phyloP scores from a whole-genome alignment of 257 asterid species.

The Knoxia roxburghii region DNA sequence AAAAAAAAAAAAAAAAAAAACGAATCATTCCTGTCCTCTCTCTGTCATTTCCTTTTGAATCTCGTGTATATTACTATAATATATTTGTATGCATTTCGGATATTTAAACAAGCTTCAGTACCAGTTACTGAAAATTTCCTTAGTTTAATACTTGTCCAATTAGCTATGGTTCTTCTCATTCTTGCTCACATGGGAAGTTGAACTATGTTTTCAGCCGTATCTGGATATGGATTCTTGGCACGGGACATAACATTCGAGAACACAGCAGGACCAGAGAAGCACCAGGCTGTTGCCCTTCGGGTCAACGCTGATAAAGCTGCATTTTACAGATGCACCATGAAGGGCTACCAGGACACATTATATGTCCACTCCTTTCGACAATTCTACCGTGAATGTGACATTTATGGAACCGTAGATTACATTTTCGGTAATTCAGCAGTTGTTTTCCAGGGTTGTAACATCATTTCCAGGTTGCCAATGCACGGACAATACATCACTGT shows the following conservation, averaged over 20 bases:
- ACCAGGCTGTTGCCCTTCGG: slow-evolving; percentile 91
- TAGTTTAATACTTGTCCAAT: too few relatives aligned
- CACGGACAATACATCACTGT: slow-evolving; percentile 61
- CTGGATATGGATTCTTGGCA: slow-evolving; percentile 80
- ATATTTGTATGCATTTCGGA: too few relatives aligned
- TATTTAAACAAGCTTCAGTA: too few relatives aligned
- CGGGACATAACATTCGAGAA: slow-evolving; percentile 75
- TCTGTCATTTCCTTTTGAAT: too few relatives aligned
- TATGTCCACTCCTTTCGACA: slow-evolving; percentile 80
- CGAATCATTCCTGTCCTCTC: background rate
- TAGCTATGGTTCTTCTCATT: too few relatives aligned
- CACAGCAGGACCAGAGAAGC: slow-evolving; percentile 72
- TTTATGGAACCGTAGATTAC: slow-evolving; percentile 82
- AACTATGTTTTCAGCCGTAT: slow-evolving; percentile 42
- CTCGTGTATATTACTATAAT: too few relatives aligned
- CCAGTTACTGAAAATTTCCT: too few relatives aligned
- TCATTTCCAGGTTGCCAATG: slow-evolving; percentile 66
- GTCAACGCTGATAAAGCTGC: slow-evolving; percentile 69
- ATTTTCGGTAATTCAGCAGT: slow-evolving; percentile 88
- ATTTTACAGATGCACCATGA: slow-evolving; percentile 51
- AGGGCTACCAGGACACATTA: slow-evolving; percentile 73
- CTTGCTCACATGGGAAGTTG: too few relatives aligned
- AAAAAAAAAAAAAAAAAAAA: too few relatives aligned
- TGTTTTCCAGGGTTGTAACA: slow-evolving; percentile 68
- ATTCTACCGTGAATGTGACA: slow-evolving; percentile 80